Conservation (phyloP, 345 rosid genomes). For the Dipteronia dyeriana region DNA sequence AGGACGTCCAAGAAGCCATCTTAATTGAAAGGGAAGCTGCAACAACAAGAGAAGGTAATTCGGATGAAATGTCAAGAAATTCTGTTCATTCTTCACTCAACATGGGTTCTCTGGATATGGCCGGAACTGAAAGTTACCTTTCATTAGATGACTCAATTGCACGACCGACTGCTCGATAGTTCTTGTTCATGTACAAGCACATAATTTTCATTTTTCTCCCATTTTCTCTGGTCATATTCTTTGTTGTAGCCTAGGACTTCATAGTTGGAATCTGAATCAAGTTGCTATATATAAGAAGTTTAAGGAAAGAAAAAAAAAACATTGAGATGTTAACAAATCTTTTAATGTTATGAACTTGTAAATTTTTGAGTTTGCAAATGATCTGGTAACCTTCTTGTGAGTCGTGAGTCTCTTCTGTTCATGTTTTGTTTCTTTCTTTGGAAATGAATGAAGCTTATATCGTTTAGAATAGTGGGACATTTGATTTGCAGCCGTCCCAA, state of each 20-base stretch:
- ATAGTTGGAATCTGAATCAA: conserved; percentile 13
- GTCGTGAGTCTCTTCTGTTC: neutral
- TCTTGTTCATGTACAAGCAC: conserved; percentile 23
- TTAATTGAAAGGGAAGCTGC: conserved; percentile 65
- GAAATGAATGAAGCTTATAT: neutral
- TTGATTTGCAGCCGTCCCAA: neutral
- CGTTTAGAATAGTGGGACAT: neutral
- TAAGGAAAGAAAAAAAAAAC: neutral
- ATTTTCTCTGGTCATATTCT: conserved; percentile 8
- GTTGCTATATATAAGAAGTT: neutral
- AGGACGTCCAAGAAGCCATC: conserved; percentile 94
- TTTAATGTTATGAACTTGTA: neutral
- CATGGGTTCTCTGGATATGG: conserved; percentile 49
- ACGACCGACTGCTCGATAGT: conserved; percentile 72
- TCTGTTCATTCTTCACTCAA: conserved; percentile 73
- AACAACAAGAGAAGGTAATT: conserved; percentile 55
- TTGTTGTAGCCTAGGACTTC: conserved; percentile 21
- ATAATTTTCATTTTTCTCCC: neutral
- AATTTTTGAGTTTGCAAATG: conserved; percentile 5
- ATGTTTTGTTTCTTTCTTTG: neutral
- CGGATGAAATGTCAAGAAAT: conserved; percentile 72
- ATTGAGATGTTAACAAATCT: too few relatives aligned
- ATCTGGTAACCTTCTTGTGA: neutral
- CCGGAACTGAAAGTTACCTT: conserved; percentile 55
- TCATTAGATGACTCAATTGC: conserved; percentile 61